phyloP scores from a whole-genome alignment of 2,329 filamentous ascomycete genomes.

The Fusarium ramigenum region DNA sequence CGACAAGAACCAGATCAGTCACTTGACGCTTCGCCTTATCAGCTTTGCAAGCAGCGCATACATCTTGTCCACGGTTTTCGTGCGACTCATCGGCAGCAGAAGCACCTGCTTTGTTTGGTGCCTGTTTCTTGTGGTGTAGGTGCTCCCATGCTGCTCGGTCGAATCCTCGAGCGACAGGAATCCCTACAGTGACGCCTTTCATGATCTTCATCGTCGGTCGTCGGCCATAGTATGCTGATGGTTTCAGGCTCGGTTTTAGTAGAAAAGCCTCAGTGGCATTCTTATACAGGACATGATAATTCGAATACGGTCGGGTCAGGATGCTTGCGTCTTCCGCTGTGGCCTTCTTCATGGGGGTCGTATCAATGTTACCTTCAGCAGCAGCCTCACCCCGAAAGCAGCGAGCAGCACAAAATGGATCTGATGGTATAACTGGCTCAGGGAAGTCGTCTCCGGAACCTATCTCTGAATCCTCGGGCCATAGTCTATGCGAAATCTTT shows the following conservation, averaged over 20 bases:
- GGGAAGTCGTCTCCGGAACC: constrained; percentile 29
- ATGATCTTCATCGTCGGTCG: constrained; percentile 84
- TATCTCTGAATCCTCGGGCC: constrained; percentile 67
- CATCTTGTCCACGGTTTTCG: constrained; percentile 41
- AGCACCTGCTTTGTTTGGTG: constrained; percentile 42
- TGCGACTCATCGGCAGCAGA: constrained; percentile 44
- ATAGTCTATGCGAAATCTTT: constrained; percentile 86
- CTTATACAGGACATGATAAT: constrained; percentile 87
- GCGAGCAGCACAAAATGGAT: constrained; percentile 67
- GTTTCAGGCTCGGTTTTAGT: constrained; percentile 83
- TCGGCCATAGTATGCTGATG: constrained; percentile 85
- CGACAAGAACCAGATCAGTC: constrained; percentile 88
- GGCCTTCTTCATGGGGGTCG: constrained; percentile 43
- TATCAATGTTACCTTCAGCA: constrained; percentile 60
- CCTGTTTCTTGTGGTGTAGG: constrained; percentile 64
- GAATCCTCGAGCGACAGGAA: constrained; percentile 91
- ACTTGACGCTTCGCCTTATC: constrained; percentile 74
- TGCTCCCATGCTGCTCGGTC: constrained; percentile 80
- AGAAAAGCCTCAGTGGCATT: constrained; percentile 81
- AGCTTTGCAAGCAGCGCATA: constrained; percentile 68
- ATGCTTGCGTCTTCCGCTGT: constrained; percentile 50
- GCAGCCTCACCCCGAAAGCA: constrained; percentile 69
- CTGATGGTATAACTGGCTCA: constrained; percentile 58
- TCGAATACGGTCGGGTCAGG: constrained; percentile 69
- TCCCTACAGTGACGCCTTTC: constrained; percentile 83